Percentiles rank a stretch among this genome's conserved stretches.
phyloP scores from a whole-genome alignment of 768 basidiomycete genomes.

The Suillus paluster region DNA sequence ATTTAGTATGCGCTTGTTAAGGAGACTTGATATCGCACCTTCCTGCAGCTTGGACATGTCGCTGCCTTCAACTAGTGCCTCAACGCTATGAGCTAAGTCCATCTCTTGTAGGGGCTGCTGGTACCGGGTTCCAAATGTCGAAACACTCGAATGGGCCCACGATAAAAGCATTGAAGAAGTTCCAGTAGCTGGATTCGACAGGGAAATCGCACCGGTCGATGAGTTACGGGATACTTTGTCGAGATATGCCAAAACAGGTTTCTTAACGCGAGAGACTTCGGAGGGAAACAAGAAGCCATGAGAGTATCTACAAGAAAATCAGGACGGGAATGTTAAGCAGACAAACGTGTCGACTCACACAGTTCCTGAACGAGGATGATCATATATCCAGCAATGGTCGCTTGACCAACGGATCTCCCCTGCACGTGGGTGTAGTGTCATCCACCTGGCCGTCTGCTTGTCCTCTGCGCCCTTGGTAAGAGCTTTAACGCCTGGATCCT shows the following conservation, averaged over 20 bases:
- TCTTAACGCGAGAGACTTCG: constrained; percentile 71
- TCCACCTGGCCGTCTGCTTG: constrained; percentile 93
- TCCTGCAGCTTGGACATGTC: constrained; percentile 75
- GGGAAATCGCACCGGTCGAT: constrained; percentile 32
- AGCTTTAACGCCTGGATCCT: constrained; percentile 66
- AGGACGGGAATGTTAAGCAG: constrained; percentile 11
- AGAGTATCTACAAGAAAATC: constrained; percentile 64
- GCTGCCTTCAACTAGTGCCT: constrained; percentile 93
- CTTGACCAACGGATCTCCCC: constrained; percentile 85
- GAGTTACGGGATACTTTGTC: constrained; percentile 47
- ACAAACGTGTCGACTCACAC: constrained; percentile 57
- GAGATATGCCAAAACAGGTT: constrained; percentile 56
- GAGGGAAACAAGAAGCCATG: constrained; percentile 97
- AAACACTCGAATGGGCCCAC: constrained; percentile 85
- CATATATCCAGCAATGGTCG: constrained; percentile 97
- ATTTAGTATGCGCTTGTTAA: not conserved
- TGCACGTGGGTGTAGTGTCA: constrained; percentile 81
- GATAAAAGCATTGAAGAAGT: constrained; percentile 51
- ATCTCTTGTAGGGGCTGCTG: constrained; percentile 68
- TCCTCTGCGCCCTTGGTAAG: constrained; percentile 87
- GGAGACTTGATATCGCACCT: constrained; percentile 43
- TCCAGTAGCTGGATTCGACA: constrained; percentile 23
- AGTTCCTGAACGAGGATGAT: constrained; percentile 92
- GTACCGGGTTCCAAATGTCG: constrained; percentile 82
- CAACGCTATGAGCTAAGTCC: constrained; percentile 72